phyloP scores from a whole-genome alignment of 2,329 filamentous ascomycete species.

The Dactylellina drechsleri region DNA sequence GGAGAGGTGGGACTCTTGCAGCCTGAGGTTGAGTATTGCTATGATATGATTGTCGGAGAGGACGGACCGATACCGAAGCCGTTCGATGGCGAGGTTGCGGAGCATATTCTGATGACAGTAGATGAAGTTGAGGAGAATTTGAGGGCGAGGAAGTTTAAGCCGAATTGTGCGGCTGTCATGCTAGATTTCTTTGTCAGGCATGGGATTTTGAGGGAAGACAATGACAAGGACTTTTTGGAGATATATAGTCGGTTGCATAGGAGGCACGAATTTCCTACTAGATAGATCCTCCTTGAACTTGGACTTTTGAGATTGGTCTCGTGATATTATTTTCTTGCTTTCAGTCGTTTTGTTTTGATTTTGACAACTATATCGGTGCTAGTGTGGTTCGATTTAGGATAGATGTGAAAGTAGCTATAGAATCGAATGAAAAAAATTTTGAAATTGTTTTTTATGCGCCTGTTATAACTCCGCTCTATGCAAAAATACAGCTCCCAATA shows the following conservation, averaged over 20 bases:
- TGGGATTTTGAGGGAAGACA: conserved; percentile 79
- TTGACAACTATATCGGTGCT: too few species aligned
- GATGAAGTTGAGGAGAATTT: conserved; percentile 79
- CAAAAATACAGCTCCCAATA: background rate
- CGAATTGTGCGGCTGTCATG: conserved; percentile 79
- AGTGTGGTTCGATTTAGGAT: too few species aligned
- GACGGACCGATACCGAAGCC: conserved; percentile 73
- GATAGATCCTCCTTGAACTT: conserved; percentile 58
- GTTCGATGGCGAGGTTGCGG: conserved; percentile 87
- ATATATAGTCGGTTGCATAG: conserved; percentile 75
- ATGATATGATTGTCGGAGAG: conserved; percentile 79
- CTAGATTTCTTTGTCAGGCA: conserved; percentile 91
- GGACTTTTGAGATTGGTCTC: too few species aligned
- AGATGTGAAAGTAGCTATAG: too few species aligned
- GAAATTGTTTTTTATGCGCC: too few species aligned
- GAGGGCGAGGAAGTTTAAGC: conserved; percentile 81
- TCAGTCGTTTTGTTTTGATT: too few species aligned
- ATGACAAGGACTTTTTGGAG: conserved; percentile 80
- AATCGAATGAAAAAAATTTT: too few species aligned
- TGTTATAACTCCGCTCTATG: too few species aligned
- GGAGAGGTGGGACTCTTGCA: conserved; percentile 77
- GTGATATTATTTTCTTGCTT: too few species aligned
- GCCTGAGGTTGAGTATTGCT: conserved; percentile 91
- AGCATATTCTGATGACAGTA: conserved; percentile 63
- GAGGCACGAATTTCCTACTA: conserved; percentile 80